phyloP scores from a whole-genome alignment of 148 eudicot genomes.

The Chenopodium formosanum region DNA sequence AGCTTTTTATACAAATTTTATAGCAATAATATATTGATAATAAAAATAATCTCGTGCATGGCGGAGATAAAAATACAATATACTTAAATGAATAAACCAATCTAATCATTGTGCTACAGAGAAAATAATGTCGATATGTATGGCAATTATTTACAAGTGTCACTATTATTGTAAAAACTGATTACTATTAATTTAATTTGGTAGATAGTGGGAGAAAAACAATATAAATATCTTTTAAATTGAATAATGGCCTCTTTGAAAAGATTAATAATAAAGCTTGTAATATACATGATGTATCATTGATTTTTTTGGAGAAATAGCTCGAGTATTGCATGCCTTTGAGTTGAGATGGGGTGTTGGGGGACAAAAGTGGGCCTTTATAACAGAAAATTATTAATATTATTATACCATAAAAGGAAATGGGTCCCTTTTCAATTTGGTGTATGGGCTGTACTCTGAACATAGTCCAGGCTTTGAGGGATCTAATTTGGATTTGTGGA shows the following conservation, averaged over 20 bases:
- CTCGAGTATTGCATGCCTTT: neutral
- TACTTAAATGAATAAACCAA: too few species aligned
- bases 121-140: neutral
- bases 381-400: neutral
- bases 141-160: neutral
- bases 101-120: neutral
- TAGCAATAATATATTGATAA: too few species aligned
- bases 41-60: too few species aligned
- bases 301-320: neutral
- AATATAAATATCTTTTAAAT: neutral
- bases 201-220: neutral
- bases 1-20: too few species aligned
- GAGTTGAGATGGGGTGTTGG: neutral
- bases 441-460: neutral
- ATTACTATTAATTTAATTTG: neutral
- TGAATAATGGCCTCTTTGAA: neutral
- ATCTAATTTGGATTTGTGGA: neutral
- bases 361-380: slow-evolving; percentile 6
- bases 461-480: slow-evolving; percentile 1
- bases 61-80: too few species aligned
- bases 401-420: neutral
- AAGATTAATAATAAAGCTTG: neutral
- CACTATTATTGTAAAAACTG: neutral
- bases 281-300: too few species aligned
- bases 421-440: neutral